Evolutionary conservation across 1,284 basidiomycete genomes (phyloP), one percentile per base, ranked within the genome.

Genomic region (Kalmanozyma brasiliensis): DNA sequence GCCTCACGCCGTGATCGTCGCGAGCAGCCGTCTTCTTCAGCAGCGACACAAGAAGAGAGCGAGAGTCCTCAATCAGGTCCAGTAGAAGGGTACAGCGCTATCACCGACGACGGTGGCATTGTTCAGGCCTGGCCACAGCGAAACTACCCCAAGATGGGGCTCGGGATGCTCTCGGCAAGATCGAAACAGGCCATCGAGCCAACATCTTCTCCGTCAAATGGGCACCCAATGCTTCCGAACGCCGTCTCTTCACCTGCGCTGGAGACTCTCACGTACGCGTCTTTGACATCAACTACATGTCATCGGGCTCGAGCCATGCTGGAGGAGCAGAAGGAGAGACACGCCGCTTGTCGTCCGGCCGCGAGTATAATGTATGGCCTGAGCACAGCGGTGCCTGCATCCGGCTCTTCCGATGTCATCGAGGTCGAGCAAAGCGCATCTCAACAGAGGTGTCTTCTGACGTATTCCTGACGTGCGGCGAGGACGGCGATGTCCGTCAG

Each of bases 181-280:
- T 59, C 19, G 42, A 67, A 11, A 64, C 68, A 13, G 71, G 71
- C 1, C 94, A 97, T 83, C 86, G 84, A 24, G 88, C 87, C 16
- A 96, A 96, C 79, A 93, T 97, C 59, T 97, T 97, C 85, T 90
- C 89, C 57, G 88, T 88, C 2, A 89, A 91, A 51, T 91, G 91
- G 86, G 85, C 95, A 1, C 92, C 93, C 0, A 84, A 88, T 37
- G 29, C 69, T 29, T 48, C 73, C 23, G 48, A 67, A 43, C 55
- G 73, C 8, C 44, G 72, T 89, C 89, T 17, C 85, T 87, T 34
- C 85, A 87, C 89, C 30, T 90, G 89, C 29, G 89, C 93, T n/a
- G 88, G 89, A 8, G 92, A 94, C 81, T 83, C 83, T 10, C 87
- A 92, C 80, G 88, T 95, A 33, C 87, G 93, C 24, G 88, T 96